Base-by-base conservation (phyloP, 768 basidiomycete species). In the Amanita molliuscula region DNA sequence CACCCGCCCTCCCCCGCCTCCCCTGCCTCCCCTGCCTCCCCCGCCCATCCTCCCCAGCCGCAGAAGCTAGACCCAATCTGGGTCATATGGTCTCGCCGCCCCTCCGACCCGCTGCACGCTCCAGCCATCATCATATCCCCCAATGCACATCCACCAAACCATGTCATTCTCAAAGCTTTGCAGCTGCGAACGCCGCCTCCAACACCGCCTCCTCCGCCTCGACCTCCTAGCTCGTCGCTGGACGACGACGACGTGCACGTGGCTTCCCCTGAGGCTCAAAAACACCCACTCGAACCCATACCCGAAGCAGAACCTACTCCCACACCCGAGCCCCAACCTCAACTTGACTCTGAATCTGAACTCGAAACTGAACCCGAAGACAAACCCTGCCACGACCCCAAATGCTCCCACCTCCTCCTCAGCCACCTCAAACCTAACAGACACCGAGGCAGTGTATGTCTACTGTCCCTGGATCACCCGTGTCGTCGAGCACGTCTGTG, bases 81-180 rank as follows among this genome's bases (percentile, higher is more conserved):
- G 66, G 82, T 78, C 4, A 76, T 88, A 33, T 88, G 84, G 83
- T 83, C 85, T 0, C 74, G 75, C n/a, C 76, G 83, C 21, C 86
- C 86, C 0, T 65, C 70, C 2, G 67, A 86, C 59, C 86, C 86
- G 0, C 66, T 74, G 3, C 61, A 65, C 40, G 86, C 85, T 0
- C 84, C 83, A 1, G 77, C 79, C 3, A 76, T 88, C 51, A 85
- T 88, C 55, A 82, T 88, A 23, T 85, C 84, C 1, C 73, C 79
- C 0, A 64, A 59, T 18, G 81, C 84, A 2, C 68, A 71, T 33
- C 86, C 86, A 3, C 84, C 86, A 25, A 68, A 67, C 1, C 66
- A 78, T 47, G 66, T 88, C 18, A 59, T 85, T 0, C 68, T 75
- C 37, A 67, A 68, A 15, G 84, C 84, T n/a, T 56, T 81, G 18